Evolutionary conservation across 805 yeast genomes (phyloP).

Genomic region (Yamadazyma akitaensis): DNA sequence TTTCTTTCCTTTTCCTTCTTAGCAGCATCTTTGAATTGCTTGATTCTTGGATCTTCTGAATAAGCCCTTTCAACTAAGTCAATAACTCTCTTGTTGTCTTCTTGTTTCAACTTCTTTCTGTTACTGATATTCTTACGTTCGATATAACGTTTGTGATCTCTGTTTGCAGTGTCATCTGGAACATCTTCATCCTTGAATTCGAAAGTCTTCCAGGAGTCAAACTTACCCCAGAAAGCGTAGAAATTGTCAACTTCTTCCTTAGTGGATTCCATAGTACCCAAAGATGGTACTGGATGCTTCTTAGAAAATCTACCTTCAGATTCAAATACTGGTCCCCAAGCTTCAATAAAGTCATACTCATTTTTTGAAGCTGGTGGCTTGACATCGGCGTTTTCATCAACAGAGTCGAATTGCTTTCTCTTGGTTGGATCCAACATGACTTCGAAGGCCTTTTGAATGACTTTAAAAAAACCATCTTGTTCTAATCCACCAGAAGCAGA

Average conservation of each 20-base stretch:
- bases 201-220: constrained; percentile 97
- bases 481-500: constrained; percentile 86
- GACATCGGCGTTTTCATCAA: constrained; percentile 85
- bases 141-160: constrained; percentile 98
- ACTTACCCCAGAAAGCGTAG: constrained; percentile 89
- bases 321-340: constrained; percentile 90
- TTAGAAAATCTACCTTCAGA: constrained; percentile 90
- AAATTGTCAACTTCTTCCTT: constrained; percentile 85
- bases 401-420: constrained; percentile 94
- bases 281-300: constrained; percentile 80
- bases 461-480: constrained; percentile 95
- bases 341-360: constrained; percentile 80
- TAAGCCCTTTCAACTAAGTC: constrained; percentile 86
- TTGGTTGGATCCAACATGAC: constrained; percentile 77
- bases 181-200: constrained; percentile 98
- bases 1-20: constrained; percentile 89
- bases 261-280: constrained; percentile 65
- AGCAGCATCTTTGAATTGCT: constrained; percentile 87
- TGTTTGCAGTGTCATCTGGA: constrained; percentile 98
- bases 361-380: constrained; percentile 67
- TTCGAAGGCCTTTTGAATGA: constrained; percentile 96
- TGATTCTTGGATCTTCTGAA: constrained; percentile 92
- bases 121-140: constrained; percentile 97
- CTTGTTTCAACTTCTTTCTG: constrained; percentile 96
- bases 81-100: constrained; percentile 86